Base-by-base conservation (phyloP, 1,284 basidiomycete species). In the Singerocomus rubriflavus region DNA sequence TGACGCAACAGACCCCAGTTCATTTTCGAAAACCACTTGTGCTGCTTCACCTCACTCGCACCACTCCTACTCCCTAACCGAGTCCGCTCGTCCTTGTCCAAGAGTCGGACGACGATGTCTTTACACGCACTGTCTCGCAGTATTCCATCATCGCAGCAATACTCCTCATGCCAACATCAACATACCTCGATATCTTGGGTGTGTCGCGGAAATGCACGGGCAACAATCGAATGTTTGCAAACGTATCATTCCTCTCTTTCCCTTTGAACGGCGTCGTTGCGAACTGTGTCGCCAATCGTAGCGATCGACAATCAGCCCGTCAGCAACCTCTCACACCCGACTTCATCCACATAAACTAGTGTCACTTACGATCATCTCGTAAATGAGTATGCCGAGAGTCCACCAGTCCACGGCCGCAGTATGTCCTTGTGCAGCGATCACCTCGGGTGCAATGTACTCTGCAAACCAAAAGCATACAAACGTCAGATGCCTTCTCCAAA, bases 251-350 rank as follows among this genome's bases (percentile, higher is more conserved):
- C 59, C 97, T 88, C 73, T 95, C 90, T 44, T 82, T 77, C 37
- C 96, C 97, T 75, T 99, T 99, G 87, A 99, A 99, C 32, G 97
- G 97, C 48, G 97, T 99, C 46, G 93, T 97, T 33, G 93, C 95
- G 70, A 90, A 97, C 93, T 95, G 71, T 48, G 16, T 32, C 38
- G 42, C 47, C 50, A 31, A 53, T 51, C 53, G 50, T 29, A 45
- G 36, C 11, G 40, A 47, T 51, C 59, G 46, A 50, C 47, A 54
- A 55, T 56, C 40, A 38, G 46, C 42, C 42, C 58, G 44, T 63
- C 44, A 66, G 48, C 42, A 45, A 43, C 51, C 48, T 50, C 53
- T 50, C 61, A 62, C 58, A 56, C 30, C 41, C 39, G 33, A 44
- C 52, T 40, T 51, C 31, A 37, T 14, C 41, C 49, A 50, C 31